phyloP scores from a whole-genome alignment of 164 flowering plant genomes.

The Malania oleifera region DNA sequence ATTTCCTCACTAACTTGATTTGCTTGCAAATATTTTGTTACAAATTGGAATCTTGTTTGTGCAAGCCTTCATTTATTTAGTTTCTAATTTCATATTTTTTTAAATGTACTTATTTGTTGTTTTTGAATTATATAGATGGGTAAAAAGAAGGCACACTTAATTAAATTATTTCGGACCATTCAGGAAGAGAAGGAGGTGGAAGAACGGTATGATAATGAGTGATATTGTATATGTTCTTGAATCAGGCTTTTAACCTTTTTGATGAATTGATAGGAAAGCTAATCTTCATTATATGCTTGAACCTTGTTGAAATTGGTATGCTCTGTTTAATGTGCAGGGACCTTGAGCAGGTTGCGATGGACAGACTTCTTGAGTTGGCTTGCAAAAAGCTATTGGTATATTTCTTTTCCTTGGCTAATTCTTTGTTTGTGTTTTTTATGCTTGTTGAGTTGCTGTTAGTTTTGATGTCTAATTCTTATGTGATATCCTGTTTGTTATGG shows the following conservation, averaged over 20 bases:
- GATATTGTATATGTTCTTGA: conserved; percentile 6
- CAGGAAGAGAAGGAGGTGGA: conserved; percentile 33
- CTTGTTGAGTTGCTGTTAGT: neutral
- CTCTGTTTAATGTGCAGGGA: conserved; percentile 40
- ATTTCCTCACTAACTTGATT: conserved; percentile 1
- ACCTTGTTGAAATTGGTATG: neutral
- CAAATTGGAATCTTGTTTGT: neutral
- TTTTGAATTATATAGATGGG: conserved; percentile 33
- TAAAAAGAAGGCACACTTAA: conserved; percentile 43
- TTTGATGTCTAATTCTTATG: too few species aligned
- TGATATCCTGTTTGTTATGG: too few species aligned
- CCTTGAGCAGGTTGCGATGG: conserved; percentile 72
- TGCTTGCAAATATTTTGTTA: neutral
- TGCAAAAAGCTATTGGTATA: conserved; percentile 69
- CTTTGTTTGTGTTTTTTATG: neutral
- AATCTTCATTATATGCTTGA: neutral
- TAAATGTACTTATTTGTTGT: neutral
- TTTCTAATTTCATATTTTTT: neutral
- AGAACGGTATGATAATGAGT: conserved; percentile 33
- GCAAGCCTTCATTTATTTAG: neutral
- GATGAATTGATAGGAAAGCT: neutral
- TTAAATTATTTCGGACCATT: conserved; percentile 38
- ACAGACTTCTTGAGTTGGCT: conserved; percentile 68
- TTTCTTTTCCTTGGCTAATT: neutral
- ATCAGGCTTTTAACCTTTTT: neutral